Conservation (phyloP, 345 rosid genomes). For the Hevea brasiliensis region DNA sequence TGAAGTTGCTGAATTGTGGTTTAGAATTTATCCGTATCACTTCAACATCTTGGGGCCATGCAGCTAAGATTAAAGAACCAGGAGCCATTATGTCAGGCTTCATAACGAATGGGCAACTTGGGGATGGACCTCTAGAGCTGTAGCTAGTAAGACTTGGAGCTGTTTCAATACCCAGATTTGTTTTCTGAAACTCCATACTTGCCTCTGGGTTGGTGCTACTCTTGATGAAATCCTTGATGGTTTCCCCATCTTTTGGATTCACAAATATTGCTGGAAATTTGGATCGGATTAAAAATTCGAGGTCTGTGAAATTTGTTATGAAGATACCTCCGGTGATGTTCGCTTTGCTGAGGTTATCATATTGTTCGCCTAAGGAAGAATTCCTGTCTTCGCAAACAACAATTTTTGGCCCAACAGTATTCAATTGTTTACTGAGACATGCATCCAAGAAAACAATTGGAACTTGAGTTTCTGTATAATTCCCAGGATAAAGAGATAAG, state of each 20-base stretch:
- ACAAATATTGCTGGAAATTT: conserved; percentile 40
- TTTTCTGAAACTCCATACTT: conserved; percentile 37
- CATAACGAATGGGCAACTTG: conserved; percentile 41
- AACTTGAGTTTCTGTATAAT: conserved; percentile 1
- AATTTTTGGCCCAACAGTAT: conserved; percentile 23
- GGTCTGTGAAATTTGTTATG: conserved; percentile 33
- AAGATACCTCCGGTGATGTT: conserved; percentile 42
- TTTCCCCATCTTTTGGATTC: conserved; percentile 25
- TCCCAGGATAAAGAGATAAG: conserved; percentile 28
- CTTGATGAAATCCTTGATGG: conserved; percentile 39
- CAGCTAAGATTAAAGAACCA: conserved; percentile 45
- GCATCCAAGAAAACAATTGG: conserved; percentile 42
- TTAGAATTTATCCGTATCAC: conserved; percentile 15
- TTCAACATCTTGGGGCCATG: conserved; percentile 40
- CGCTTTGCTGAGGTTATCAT: conserved; percentile 15
- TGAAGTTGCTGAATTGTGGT: conserved; percentile 27
- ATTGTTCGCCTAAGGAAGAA: conserved; percentile 24
- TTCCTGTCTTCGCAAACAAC: conserved; percentile 45
- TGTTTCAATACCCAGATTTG: conserved; percentile 27
- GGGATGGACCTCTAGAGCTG: conserved; percentile 62
- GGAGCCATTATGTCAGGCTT: conserved; percentile 63
- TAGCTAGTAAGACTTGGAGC: conserved; percentile 49
- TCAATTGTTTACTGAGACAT: conserved; percentile 33
- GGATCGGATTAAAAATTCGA: conserved; percentile 13
- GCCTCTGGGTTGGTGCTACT: conserved; percentile 31